phyloP scores from a whole-genome alignment of 148 eudicot species.

The Euryodendron excelsum region DNA sequence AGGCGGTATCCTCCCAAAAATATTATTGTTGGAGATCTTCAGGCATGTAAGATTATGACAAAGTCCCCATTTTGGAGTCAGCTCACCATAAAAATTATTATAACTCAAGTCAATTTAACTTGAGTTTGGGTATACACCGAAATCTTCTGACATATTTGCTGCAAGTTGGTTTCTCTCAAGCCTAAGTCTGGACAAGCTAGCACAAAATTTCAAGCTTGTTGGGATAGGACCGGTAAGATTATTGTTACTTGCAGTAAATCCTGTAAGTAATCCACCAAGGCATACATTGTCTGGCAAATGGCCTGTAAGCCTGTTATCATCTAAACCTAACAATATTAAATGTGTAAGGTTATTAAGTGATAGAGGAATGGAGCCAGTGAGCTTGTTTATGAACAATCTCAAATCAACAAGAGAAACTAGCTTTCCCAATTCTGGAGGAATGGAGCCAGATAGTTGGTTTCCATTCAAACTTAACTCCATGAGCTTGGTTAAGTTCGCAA shows the following conservation, averaged over 20 bases:
- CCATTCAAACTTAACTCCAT: constrained; percentile 30
- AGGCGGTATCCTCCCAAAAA: too few relatives aligned
- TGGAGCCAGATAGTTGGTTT: constrained; percentile 36
- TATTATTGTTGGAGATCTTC: constrained; percentile 8
- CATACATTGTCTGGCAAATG: too few relatives aligned
- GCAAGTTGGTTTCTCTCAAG: neutral
- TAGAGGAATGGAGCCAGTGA: constrained; percentile 4
- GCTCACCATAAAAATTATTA: constrained; percentile 10
- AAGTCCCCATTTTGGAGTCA: constrained; percentile 6
- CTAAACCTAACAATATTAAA: neutral
- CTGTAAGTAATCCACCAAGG: too few relatives aligned
- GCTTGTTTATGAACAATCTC: neutral
- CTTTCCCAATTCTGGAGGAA: constrained; percentile 33
- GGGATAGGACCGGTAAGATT: constrained; percentile 4
- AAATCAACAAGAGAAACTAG: neutral
- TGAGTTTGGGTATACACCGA: constrained; percentile 8
- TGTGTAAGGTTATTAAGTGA: neutral
- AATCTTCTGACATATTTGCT: neutral
- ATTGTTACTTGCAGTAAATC: neutral
- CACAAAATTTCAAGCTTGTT: constrained; percentile 16
- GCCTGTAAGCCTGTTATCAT: neutral
- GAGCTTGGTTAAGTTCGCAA: constrained; percentile 37
- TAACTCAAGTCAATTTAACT: constrained; percentile 8
- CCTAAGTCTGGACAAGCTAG: neutral
- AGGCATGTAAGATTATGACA: neutral